Evolutionary conservation across 75 land plant species (phyloP), one percentile per base, ranked within the genome.

Genomic region (Picea sitchensis): DNA sequence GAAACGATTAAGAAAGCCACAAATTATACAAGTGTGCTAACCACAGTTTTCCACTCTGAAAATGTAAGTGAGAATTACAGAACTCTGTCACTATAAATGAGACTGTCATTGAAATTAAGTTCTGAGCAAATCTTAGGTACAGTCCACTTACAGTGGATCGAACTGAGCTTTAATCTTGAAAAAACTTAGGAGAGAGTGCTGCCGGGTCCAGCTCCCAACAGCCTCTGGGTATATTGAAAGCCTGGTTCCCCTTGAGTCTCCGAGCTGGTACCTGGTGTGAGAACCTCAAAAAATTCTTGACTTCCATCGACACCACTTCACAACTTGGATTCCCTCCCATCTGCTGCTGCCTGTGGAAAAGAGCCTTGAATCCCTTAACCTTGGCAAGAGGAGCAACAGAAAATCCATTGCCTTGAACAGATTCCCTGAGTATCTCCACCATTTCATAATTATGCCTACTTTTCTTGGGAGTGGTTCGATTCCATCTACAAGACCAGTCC

Each of bases 141-240:
- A 47, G 54, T 47, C 6, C 54, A 47, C 54, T 47, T 47, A 47
- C 54, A 47, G 1, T 6, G 9, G 54, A 6, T 47, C 9, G 6
- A 47, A 47, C 9, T 0, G 54, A 47, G 54, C 11, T 47, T 47
- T 47, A 47, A 15, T 32, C 76, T 14, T 84, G 82, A 71, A 92
- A 80, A 60, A 92, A 81, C 23, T 88, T 87, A 21, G 73, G 47
- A 0, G 94, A 92, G 32, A 87, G 88, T 4, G 94, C 86, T 13
- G 95, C 95, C 3, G 95, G 91, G 72, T 92, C 95, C 63, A 92
- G 84, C 61, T 91, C 92, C 68, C 84, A 59, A 61, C 90, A 90
- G 77, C 88, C 94, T 68, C 81, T 83, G 5, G 92, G 92, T 67
- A 86, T 86, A 36, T 79, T 81, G 5, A 76, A 69, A 17, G 81